These are phyloP conservation scores for Brassica juncea DNA, from an alignment of 345 rosid species.

Conservation along the genomic window DNA sequence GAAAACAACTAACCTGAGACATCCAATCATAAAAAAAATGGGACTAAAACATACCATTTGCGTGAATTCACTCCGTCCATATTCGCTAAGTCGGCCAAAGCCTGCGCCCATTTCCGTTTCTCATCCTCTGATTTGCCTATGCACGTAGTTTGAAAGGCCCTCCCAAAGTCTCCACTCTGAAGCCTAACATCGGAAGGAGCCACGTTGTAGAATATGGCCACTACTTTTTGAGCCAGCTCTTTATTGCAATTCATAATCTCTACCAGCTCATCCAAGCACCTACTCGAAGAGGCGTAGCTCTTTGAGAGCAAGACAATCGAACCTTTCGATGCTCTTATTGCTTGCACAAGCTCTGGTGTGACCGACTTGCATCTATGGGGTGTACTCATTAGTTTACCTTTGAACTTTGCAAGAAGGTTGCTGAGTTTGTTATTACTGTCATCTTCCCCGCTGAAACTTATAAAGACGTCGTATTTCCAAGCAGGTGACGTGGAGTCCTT, in stretches of 20 bases:
- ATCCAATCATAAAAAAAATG: neutral
- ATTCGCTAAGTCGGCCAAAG: neutral
- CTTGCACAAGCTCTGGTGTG: neutral
- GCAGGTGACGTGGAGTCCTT: neutral
- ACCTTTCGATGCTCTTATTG: neutral
- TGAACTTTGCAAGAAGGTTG: neutral
- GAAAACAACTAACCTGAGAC: neutral
- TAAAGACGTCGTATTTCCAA: neutral
- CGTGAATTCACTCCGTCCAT: neutral
- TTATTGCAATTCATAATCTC: neutral
- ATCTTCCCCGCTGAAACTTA: neutral
- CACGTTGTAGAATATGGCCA: neutral
- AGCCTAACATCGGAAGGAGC: neutral
- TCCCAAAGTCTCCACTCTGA: neutral
- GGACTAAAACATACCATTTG: neutral
- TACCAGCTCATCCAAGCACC: conserved; percentile 4
- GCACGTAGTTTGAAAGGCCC: neutral
- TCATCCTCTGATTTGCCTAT: neutral
- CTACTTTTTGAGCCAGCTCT: neutral
- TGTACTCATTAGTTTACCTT: neutral
- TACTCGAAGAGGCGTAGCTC: neutral
- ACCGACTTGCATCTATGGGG: neutral
- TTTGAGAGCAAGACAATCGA: neutral
- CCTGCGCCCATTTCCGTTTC: neutral
- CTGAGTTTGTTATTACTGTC: neutral